Base-by-base conservation (phyloP, 2,329 filamentous ascomycete genomes). In the Cercospora beticola region DNA sequence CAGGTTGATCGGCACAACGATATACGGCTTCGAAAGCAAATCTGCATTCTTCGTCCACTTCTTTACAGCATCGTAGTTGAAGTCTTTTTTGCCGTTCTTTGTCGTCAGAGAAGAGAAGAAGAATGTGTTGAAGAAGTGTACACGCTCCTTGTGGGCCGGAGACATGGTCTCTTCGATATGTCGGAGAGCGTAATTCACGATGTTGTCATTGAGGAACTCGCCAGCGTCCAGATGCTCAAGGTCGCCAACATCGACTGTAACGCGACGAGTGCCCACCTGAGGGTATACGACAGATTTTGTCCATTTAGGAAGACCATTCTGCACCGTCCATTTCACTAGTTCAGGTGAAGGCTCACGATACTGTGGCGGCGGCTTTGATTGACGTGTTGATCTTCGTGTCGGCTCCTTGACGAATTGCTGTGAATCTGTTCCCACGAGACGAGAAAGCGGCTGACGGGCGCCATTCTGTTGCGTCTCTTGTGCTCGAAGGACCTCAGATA, bases 61-160 rank as follows among this genome's bases (percentile, higher is more conserved):
- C 78, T 90, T 89, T 66, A 99, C 94, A 4, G 89, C 90, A 28
- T 91, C 88, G 76, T 97, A 97, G 75, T 97, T 93, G 80, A 97
- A 91, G 0, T 79, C 81, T 60, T 82, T 79, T 73, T 80, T 82
- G 40, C 87, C 83, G 67, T 84, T 84, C 16, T 81, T 79, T 7
- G 80, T 80, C 18, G 87, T 92, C 56, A 98, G 84, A 59, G 89
- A 90, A 21, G 90, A 88, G 76, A 92, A 98, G 80, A 98, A 97
- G 80, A 93, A 97, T 0, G 92, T 95, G 78, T 94, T 98, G 83
- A 97, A 94, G 73, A 97, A 91, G 78, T 96, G 92, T 3, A 97
- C 88, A 0, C 87, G 85, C 1, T 85, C 83, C 10, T 85, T 82
- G 46, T 82, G 79, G 71, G 73, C 71, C 1, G 74, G 68, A 12